These are phyloP conservation scores for Nematodospora valgi DNA, from an alignment of 805 yeast genomes.

Conservation along the genomic window DNA sequence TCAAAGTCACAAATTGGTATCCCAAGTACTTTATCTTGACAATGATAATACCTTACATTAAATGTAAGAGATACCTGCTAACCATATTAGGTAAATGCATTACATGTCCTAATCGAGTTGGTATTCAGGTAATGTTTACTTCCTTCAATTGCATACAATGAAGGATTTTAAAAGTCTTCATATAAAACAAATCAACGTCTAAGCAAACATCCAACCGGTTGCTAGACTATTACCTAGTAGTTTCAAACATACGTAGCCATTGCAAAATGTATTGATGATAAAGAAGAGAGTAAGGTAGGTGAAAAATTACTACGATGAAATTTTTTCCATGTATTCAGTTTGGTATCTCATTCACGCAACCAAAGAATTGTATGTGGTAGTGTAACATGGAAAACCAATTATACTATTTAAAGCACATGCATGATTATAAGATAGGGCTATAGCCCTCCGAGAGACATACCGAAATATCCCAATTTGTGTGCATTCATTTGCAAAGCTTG, in stretches of 20 bases:
- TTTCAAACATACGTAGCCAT: neutral
- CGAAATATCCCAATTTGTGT: no score
- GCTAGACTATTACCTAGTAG: conserved; percentile 6
- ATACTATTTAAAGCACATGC: no score
- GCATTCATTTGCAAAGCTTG: no score
- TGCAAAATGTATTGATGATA: no score
- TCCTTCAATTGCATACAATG: conserved; percentile 3
- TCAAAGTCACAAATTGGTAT: conserved; percentile 9
- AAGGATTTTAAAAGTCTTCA: conserved; percentile 4
- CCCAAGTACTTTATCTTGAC: conserved; percentile 11
- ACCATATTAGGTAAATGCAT: conserved; percentile 9
- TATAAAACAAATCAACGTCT: conserved; percentile 8
- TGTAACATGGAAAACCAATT: conserved; percentile 1
- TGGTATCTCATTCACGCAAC: no score
- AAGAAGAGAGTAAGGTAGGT: no score
- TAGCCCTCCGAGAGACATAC: no score
- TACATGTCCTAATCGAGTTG: conserved; percentile 3
- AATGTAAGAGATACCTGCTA: conserved; percentile 11
- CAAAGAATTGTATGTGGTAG: no score
- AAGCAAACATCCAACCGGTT: conserved; percentile 1
- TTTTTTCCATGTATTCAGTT: no score
- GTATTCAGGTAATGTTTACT: conserved; percentile 7
- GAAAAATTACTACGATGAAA: no score
- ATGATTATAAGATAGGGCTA: no score
- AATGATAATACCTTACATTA: conserved; percentile 12